Percentiles rank a stretch among this genome's conserved stretches.
These are phyloP conservation scores for Tothia fuscella DNA, from an alignment of 2,329 filamentous ascomycete genomes.

Conservation along the genomic window DNA sequence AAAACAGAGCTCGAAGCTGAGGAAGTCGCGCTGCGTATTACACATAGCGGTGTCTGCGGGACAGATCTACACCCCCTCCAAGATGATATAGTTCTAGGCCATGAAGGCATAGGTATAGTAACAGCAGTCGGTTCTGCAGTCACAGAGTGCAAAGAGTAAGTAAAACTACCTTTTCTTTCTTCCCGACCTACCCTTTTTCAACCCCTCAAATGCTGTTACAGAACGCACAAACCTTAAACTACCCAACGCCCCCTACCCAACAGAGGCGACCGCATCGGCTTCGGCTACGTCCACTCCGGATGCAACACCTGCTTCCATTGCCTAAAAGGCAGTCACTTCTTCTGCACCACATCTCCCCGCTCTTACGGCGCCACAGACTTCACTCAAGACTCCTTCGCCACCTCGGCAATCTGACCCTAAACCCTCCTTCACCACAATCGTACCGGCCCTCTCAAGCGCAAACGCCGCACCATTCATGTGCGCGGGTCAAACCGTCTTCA, in stretches of 20 bases:
- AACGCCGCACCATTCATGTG: slow-evolving; percentile 34
- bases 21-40: slow-evolving; percentile 3
- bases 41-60: not conserved
- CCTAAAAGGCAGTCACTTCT: not conserved
- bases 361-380: slow-evolving; percentile 1
- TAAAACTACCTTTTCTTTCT: not conserved
- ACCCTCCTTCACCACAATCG: slow-evolving; percentile 50
- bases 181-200: not conserved
- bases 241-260: not conserved
- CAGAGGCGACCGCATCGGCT: slow-evolving; percentile 7
- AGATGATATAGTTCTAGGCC: slow-evolving; percentile 6
- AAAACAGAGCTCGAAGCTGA: slow-evolving; percentile 4
- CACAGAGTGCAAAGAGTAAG: not conserved
- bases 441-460: slow-evolving; percentile 34
- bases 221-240: too few species aligned
- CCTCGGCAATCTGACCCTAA: slow-evolving; percentile 12
- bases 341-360: not conserved
- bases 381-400: slow-evolving; percentile 4
- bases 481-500: slow-evolving; percentile 6
- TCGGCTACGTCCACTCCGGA: slow-evolving; percentile 6
- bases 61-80: slow-evolving; percentile 6
- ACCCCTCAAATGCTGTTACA: not conserved
- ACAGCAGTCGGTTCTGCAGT: not conserved
- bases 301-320: slow-evolving; percentile 1
- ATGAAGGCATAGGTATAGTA: slow-evolving; percentile 6